A percentile compares a stretch with the other conserved stretches of the same genome.
phyloP scores from a whole-genome alignment of 495 filamentous ascomycete genomes.

The Daldinia concentrica region DNA sequence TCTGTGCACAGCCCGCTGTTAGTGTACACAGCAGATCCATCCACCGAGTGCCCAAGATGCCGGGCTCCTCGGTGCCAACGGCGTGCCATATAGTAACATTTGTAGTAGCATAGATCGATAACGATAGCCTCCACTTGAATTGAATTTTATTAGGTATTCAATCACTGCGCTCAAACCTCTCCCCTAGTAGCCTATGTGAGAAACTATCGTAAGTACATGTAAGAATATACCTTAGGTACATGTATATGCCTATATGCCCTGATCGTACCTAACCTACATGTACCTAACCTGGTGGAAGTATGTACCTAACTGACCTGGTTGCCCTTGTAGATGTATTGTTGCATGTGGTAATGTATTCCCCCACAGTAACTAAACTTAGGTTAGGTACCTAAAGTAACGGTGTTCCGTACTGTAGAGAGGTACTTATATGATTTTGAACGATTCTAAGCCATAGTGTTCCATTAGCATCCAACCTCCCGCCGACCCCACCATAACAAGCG shows the following conservation, averaged over 20 bases:
- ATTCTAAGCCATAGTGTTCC: background rate
- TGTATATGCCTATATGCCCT: background rate
- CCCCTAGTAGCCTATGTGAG: conserved; percentile 13
- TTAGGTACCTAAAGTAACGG: too few species aligned
- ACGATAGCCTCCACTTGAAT: conserved; percentile 3
- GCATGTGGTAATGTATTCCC: conserved; percentile 9
- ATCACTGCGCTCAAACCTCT: conserved; percentile 5
- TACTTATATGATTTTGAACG: conserved; percentile 8
- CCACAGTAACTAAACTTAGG: conserved; percentile 7
- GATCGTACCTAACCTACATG: background rate
- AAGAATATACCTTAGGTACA: background rate
- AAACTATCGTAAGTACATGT: background rate
- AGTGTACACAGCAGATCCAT: conserved; percentile 31
- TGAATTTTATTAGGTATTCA: conserved; percentile 17
- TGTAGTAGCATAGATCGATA: background rate
- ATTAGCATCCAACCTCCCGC: conserved; percentile 30
- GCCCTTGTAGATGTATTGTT: background rate
- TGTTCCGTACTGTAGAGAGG: conserved; percentile 31
- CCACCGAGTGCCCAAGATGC: conserved; percentile 31
- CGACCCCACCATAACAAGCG: conserved; percentile 14
- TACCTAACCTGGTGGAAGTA: background rate
- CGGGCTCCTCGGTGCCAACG: conserved; percentile 25
- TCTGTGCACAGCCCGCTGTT: conserved; percentile 15
- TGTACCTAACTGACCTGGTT: background rate
- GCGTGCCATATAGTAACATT: background rate